Conservation (phyloP, 495 filamentous ascomycete genomes). For the Xylaria venustula region DNA sequence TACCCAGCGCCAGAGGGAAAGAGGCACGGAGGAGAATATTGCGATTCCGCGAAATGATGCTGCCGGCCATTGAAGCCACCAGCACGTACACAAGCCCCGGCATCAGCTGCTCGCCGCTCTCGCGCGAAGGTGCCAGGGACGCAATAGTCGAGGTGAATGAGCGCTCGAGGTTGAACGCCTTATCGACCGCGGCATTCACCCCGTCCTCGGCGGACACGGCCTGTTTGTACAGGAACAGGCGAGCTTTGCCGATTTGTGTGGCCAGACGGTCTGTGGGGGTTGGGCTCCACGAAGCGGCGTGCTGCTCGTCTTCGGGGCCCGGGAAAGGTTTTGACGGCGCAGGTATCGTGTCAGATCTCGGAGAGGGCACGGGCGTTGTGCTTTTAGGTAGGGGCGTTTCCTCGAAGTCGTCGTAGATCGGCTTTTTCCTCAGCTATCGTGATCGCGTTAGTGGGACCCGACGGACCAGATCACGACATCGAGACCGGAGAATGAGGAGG, state of each 20-base stretch:
- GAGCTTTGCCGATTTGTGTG: slow-evolving; percentile 71
- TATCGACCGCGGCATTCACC: slow-evolving; percentile 73
- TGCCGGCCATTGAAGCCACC: slow-evolving; percentile 87
- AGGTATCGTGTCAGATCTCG: slow-evolving; percentile 26
- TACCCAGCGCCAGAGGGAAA: slow-evolving; percentile 68
- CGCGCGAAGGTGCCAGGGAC: slow-evolving; percentile 77
- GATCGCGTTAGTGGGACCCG: not conserved
- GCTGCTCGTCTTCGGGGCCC: slow-evolving; percentile 12
- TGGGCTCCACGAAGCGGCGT: slow-evolving; percentile 48
- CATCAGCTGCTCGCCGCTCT: slow-evolving; percentile 78
- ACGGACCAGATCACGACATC: not conserved
- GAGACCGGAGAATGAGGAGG: slow-evolving; percentile 5
- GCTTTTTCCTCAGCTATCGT: slow-evolving; percentile 60
- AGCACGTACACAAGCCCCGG: slow-evolving; percentile 87
- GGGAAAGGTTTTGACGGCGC: slow-evolving; percentile 33
- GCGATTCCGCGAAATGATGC: slow-evolving; percentile 81
- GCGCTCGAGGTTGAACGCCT: slow-evolving; percentile 73
- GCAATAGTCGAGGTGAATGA: slow-evolving; percentile 84
- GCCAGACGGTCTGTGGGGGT: slow-evolving; percentile 91
- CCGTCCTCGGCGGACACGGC: slow-evolving; percentile 68
- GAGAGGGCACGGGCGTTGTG: slow-evolving; percentile 31
- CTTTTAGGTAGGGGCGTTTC: slow-evolving; percentile 31
- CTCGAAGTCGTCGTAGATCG: slow-evolving; percentile 81
- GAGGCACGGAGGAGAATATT: slow-evolving; percentile 72
- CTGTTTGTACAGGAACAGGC: slow-evolving; percentile 78